phyloP scores from a whole-genome alignment of 441 rosid species.

The Aleurites moluccanus region DNA sequence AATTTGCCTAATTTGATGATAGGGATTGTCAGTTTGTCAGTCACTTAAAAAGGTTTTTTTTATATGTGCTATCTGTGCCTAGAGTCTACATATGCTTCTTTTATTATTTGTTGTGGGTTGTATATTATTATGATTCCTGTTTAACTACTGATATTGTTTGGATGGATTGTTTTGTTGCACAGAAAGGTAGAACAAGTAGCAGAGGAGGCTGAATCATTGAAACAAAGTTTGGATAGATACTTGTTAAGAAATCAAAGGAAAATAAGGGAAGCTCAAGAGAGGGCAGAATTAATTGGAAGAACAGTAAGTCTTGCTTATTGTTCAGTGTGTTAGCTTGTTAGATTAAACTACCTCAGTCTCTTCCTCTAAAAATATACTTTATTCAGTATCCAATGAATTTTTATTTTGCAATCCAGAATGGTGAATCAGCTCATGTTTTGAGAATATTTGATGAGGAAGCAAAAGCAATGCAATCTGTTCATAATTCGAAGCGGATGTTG shows the following conservation, averaged over 20 bases:
- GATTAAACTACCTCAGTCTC: neutral
- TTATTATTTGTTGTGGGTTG: neutral
- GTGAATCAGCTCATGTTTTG: constrained; percentile 78
- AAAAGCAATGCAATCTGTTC: constrained; percentile 90
- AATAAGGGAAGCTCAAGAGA: constrained; percentile 79
- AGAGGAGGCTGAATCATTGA: constrained; percentile 85
- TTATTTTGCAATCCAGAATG: constrained; percentile 49
- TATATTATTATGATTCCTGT: neutral
- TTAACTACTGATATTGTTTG: constrained; percentile 3
- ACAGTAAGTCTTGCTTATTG: constrained; percentile 41
- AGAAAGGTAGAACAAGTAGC: constrained; percentile 93
- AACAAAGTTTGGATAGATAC: constrained; percentile 70
- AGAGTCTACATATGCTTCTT: neutral
- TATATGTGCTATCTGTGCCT: neutral
- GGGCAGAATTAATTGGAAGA: constrained; percentile 86
- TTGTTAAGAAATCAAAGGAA: constrained; percentile 63
- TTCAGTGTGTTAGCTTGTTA: neutral
- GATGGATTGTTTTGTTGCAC: constrained; percentile 16
- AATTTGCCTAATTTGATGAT: neutral
- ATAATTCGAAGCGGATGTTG: constrained; percentile 75
- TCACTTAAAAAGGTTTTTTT: neutral
- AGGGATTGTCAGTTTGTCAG: neutral
- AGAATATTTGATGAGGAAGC: constrained; percentile 92
- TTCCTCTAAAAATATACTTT: neutral
- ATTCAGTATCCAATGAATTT: constrained; percentile 11